Conservation (phyloP, 2,329 filamentous ascomycete genomes). For the Boeremia exigua region DNA sequence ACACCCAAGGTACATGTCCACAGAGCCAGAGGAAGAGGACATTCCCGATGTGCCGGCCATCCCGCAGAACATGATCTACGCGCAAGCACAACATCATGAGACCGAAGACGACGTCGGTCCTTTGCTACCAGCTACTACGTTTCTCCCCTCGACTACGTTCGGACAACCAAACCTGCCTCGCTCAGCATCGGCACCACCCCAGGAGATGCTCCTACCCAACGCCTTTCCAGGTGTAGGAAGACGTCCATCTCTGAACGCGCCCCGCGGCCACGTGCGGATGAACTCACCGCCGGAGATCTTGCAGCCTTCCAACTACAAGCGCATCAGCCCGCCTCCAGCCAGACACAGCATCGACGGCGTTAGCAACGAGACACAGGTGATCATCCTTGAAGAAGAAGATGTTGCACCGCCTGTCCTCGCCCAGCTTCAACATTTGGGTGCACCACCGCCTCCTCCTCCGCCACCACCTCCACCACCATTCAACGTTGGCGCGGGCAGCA, state of each 20-base stretch:
- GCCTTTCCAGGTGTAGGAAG: slow-evolving; percentile 35
- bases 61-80: slow-evolving; percentile 51
- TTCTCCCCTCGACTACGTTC: slow-evolving; percentile 55
- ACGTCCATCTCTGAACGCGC: slow-evolving; percentile 46
- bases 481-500: slow-evolving; percentile 24
- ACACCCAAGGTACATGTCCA: slow-evolving; percentile 71
- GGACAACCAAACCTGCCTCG: slow-evolving; percentile 50
- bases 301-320: slow-evolving; percentile 45
- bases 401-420: slow-evolving; percentile 60
- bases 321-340: slow-evolving; percentile 49
- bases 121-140: slow-evolving; percentile 56
- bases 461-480: slow-evolving; percentile 41
- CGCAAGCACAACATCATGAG: slow-evolving; percentile 29
- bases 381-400: slow-evolving; percentile 53
- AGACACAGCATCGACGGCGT: slow-evolving; percentile 61
- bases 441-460: slow-evolving; percentile 59
- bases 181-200: slow-evolving; percentile 57
- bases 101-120: slow-evolving; percentile 55
- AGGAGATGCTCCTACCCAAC: slow-evolving; percentile 44
- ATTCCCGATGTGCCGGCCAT: slow-evolving; percentile 63
- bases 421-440: slow-evolving; percentile 66
- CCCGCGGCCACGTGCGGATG: slow-evolving; percentile 49
- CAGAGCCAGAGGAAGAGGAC: slow-evolving; percentile 58
- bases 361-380: slow-evolving; percentile 52
- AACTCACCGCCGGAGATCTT: slow-evolving; percentile 52